Base-by-base conservation (phyloP, 2,329 filamentous ascomycete species). In the Cordyceps tenuipes region DNA sequence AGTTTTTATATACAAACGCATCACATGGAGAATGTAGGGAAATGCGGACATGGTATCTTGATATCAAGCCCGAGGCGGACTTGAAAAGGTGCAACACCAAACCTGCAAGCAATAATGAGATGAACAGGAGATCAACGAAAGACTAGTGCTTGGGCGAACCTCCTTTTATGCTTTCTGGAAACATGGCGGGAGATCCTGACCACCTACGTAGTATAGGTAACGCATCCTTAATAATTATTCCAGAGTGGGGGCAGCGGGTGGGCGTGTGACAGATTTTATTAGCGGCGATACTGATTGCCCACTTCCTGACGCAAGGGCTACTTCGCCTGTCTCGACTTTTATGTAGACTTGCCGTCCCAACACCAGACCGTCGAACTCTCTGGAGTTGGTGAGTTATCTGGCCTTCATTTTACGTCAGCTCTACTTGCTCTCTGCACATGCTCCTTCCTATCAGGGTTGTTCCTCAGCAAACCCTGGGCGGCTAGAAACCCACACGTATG, bases 251-350 rank as follows among this genome's bases (percentile, higher is more conserved):
- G 29, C 46, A 39, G n/a, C 10, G 34, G 26, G 36, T 47, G 56
- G 26, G 36, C 56, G 56, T 58, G 56, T 58, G 56, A 58, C 56
- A 57, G 51, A 12, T 36, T 53, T 23, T 23, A 23, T 23, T 54
- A 59, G 55, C 19, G 59, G 57, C 31, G 61, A 63, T 10, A 51
- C 60, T 15, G 44, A 54, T 62, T 51, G 63, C 63, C 44, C 57
- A 23, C 52, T 61, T 54, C 55, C 60, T 61, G 62, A 63, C 63
- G 60, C 63, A 62, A 66, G 64, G 48, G 61, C 55, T 62, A 61
- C 62, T 64, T 64, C 62, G 63, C 62, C 61, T 63, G 63, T 65
- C 62, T 64, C 19, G 54, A 61, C 59, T 59, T 60, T 51, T 49
- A 63, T 65, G 61, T 64, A 15, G 54, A 61, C 59, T 59, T 60